Evolutionary conservation across 1,284 basidiomycete genomes (phyloP).

Genomic region (Pholiota adiposa): DNA sequence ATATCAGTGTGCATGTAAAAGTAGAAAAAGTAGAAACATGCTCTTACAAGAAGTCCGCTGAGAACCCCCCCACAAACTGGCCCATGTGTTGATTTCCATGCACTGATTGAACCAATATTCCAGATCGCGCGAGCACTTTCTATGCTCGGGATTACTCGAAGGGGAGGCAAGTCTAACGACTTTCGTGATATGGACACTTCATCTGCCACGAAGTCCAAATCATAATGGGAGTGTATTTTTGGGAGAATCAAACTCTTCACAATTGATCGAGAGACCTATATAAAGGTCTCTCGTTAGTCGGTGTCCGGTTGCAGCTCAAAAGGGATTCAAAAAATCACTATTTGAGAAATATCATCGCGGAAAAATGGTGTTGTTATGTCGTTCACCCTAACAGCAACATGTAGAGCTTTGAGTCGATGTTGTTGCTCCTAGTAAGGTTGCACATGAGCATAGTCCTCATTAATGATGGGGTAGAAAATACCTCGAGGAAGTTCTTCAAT

Average conservation of each 20-base stretch:
- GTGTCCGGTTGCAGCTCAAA: background rate
- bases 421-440: slow-evolving; percentile 25
- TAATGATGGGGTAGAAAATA: slow-evolving; percentile 32
- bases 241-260: slow-evolving; percentile 76
- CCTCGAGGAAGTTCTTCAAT: slow-evolving; percentile 62
- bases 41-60: slow-evolving; percentile 58
- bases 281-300: background rate
- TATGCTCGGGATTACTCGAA: slow-evolving; percentile 76
- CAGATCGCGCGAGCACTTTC: slow-evolving; percentile 76
- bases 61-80: slow-evolving; percentile 51
- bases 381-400: slow-evolving; percentile 80
- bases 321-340: slow-evolving; percentile 47
- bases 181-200: slow-evolving; percentile 29
- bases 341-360: slow-evolving; percentile 65
- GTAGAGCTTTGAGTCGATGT: slow-evolving; percentile 47
- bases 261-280: slow-evolving; percentile 46
- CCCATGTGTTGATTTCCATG: slow-evolving; percentile 58
- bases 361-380: slow-evolving; percentile 76
- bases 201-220: slow-evolving; percentile 66
- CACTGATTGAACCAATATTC: slow-evolving; percentile 64
- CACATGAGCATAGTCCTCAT: background rate
- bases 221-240: slow-evolving; percentile 73
- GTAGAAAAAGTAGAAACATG: slow-evolving; percentile 38
- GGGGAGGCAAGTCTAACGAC: slow-evolving; percentile 32
- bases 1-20: slow-evolving; percentile 71